A percentile compares a stretch with the other conserved stretches of the same genome.
These are phyloP conservation scores for Mortierella sp. DNA, from an alignment of 371 early-diverging fungal genomes.

Conservation along the genomic window DNA sequence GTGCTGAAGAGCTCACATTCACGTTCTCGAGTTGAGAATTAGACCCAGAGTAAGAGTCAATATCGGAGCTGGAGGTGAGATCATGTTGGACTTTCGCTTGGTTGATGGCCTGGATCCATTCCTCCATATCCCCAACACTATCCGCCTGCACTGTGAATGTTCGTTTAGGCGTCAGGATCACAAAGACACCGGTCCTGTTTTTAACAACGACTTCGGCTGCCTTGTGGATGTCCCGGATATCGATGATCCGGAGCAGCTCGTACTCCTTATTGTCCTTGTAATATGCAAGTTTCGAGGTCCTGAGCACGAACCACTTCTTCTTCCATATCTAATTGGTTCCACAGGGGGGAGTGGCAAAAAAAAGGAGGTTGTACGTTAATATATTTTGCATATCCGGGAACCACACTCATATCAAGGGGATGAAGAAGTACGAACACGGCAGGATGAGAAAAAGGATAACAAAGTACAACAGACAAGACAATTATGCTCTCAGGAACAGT, in stretches of 20 bases:
- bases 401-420: too few relatives aligned
- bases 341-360: background rate
- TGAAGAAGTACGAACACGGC: too few relatives aligned
- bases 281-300: constrained; percentile 81
- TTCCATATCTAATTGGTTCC: constrained; percentile 79
- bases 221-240: constrained; percentile 78
- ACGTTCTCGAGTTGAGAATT: constrained; percentile 21
- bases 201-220: constrained; percentile 80
- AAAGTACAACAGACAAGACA: too few relatives aligned
- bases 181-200: constrained; percentile 78
- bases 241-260: constrained; percentile 79
- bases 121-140: constrained; percentile 71
- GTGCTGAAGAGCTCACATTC: constrained; percentile 14
- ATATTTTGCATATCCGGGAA: background rate
- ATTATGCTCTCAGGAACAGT: too few relatives aligned
- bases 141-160: constrained; percentile 82
- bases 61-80: constrained; percentile 46
- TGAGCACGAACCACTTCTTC: constrained; percentile 87
- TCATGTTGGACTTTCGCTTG: constrained; percentile 63
- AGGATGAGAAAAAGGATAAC: too few relatives aligned
- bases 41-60: constrained; percentile 34
- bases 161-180: constrained; percentile 78
- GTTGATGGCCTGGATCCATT: constrained; percentile 74
- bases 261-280: constrained; percentile 93
- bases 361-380: background rate